Evolutionary conservation across 140 eudicot genomes (phyloP), one percentile per base, ranked within the genome.

Genomic region (Erigeron philadelphicus): DNA sequence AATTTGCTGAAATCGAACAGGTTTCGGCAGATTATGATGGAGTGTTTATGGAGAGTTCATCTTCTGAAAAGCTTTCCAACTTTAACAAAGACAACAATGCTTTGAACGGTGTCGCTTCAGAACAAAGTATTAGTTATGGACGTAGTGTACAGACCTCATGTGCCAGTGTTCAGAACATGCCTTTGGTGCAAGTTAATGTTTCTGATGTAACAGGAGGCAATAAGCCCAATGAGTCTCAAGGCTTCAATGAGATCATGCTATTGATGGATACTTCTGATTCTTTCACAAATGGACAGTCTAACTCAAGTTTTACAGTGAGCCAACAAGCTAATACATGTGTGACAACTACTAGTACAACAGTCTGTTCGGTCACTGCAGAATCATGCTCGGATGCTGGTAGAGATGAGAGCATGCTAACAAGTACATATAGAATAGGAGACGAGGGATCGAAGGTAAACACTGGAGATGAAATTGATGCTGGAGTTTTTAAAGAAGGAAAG

Each of bases 331-430:
- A 35, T 49, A 16, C 69, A 59, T 43, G 35, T 66, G 71, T 66
- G 70, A 25, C 49, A 42, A 65, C 68, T 47, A 48, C 74, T 38
- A 71, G 68, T 76, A 42, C 59, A 64, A n/a, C 67, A 40, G 9
- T 64, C 9, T 42, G 38, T 64, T 64, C 72, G 31, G 67, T 66
- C 72, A 46, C 31, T 65, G 66, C 41, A 16, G 75, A 78, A 58
- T 58, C 16, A 72, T 59, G 71, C 64, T 49, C 40, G 48, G 62
- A 59, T 46, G 64, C 54, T 59, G 77, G 56, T 61, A 56, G 13
- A 58, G 78, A 64, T 40, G 57, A 72, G 47, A 64, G 72, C 68
- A 70, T 77, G 68, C 52, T 31, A 43, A 77, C 61, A 71, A 71
- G 52, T 40, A 64, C 73, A 71, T 16, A 3, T 66, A 44, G 50